Conservation (phyloP, 2,329 filamentous ascomycete species). For the Pseudogymnoascus sp. region DNA sequence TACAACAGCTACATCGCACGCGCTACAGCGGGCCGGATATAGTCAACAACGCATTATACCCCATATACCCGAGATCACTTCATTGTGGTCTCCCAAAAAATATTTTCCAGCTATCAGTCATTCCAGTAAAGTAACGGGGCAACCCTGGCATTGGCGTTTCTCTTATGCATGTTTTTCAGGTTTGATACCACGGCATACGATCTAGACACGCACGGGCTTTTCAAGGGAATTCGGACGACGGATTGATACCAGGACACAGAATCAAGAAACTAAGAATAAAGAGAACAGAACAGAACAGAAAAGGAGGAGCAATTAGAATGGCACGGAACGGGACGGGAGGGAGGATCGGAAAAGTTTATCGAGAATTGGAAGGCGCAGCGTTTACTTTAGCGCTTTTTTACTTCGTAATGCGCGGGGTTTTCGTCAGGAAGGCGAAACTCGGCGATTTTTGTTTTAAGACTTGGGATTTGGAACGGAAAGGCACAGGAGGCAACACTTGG, state of each 20-base stretch:
- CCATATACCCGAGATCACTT: constrained; percentile 9
- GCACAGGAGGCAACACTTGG: constrained; percentile 3
- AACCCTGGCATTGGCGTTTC: constrained; percentile 9
- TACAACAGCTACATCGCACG: neutral
- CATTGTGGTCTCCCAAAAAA: neutral
- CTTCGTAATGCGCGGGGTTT: constrained; percentile 1
- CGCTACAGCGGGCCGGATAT: constrained; percentile 6
- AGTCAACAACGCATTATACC: constrained; percentile 9
- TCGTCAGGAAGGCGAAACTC: constrained; percentile 7
- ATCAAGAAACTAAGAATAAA: neutral
- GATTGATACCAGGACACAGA: constrained; percentile 9
- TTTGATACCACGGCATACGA: constrained; percentile 1
- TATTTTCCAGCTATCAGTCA: constrained; percentile 10
- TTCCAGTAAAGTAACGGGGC: constrained; percentile 6
- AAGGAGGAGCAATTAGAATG: neutral
- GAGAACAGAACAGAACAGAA: neutral
- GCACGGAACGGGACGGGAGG: neutral
- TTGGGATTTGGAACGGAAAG: constrained; percentile 8
- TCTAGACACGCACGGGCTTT: constrained; percentile 9
- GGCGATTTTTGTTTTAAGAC: constrained; percentile 5
- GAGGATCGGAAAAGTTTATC: neutral
- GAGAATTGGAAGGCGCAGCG: neutral
- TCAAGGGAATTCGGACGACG: constrained; percentile 9
- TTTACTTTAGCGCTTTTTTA: neutral
- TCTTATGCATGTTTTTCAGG: constrained; percentile 8